These are phyloP conservation scores for Thraustotheca clavata DNA, from an alignment of 352 stramenopile species.

Conservation along the genomic window DNA sequence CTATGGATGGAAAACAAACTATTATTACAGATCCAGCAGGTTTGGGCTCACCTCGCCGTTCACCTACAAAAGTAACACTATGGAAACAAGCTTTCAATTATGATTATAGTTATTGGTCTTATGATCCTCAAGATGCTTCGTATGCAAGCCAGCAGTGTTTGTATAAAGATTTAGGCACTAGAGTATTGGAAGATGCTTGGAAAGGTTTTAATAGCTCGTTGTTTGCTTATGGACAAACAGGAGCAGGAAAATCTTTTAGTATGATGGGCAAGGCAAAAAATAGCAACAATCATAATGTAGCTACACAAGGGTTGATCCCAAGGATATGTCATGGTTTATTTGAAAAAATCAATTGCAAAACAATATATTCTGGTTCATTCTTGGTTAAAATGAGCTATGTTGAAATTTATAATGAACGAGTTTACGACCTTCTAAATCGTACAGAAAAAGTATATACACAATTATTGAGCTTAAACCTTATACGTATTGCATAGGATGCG, in stretches of 20 bases:
- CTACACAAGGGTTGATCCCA: constrained; percentile 41
- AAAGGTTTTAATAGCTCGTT: constrained; percentile 67
- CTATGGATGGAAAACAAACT: constrained; percentile 51
- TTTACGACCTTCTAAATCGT: constrained; percentile 52
- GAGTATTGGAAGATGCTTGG: constrained; percentile 45
- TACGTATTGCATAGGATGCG: constrained; percentile 31
- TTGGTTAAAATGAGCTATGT: constrained; percentile 63
- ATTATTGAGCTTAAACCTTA: neutral
- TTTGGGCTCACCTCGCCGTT: neutral
- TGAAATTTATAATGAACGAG: constrained; percentile 72
- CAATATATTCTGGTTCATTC: constrained; percentile 10
- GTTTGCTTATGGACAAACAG: constrained; percentile 66
- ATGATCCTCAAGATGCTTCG: constrained; percentile 27
- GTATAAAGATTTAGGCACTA: constrained; percentile 47
- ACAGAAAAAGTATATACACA: neutral
- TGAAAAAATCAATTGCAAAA: constrained; percentile 32
- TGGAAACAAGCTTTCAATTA: constrained; percentile 68
- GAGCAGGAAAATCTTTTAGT: constrained; percentile 47
- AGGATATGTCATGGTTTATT: constrained; percentile 56
- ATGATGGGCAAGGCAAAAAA: constrained; percentile 23
- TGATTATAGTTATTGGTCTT: constrained; percentile 70
- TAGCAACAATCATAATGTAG: neutral
- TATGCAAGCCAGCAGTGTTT: constrained; percentile 43
- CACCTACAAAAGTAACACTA: constrained; percentile 30
- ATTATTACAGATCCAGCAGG: constrained; percentile 28